These are phyloP conservation scores for Pterocarpus macrocarpus DNA, from an alignment of 306 rosid genomes.

Conservation along the genomic window DNA sequence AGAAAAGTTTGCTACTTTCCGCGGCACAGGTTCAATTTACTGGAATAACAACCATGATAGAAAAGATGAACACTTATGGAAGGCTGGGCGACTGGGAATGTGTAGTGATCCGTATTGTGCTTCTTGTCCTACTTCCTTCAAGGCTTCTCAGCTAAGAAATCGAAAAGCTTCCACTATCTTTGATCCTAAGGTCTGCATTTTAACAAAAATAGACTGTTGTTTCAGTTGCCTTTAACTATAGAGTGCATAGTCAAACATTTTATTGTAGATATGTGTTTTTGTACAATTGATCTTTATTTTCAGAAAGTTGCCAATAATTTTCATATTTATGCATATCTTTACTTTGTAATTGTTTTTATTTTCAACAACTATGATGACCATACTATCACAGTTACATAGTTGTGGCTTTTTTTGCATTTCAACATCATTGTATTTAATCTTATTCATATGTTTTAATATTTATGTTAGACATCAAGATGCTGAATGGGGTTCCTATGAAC, in stretches of 20 bases:
- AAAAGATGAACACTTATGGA: conserved; percentile 56
- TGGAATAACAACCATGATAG: conserved; percentile 49
- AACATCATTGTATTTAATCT: neutral
- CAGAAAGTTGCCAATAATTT: conserved; percentile 1
- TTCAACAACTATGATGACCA: neutral
- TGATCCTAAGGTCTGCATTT: conserved; percentile 63
- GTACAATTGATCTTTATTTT: conserved; percentile 3
- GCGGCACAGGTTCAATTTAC: conserved; percentile 39
- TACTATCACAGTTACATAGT: conserved; percentile 5
- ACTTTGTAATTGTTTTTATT: neutral
- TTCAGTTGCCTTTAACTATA: neutral
- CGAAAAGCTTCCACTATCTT: conserved; percentile 50
- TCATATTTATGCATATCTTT: neutral
- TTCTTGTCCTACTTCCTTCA: conserved; percentile 81
- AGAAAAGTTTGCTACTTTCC: conserved; percentile 50
- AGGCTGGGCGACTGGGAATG: conserved; percentile 83
- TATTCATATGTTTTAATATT: neutral
- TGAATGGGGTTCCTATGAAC: no score
- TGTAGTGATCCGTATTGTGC: conserved; percentile 94
- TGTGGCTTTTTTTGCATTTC: neutral
- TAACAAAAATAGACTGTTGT: conserved; percentile 36
- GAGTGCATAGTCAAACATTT: neutral
- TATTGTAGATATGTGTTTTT: conserved; percentile 1
- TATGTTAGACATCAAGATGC: neutral
- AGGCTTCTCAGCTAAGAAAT: conserved; percentile 54